Percentiles rank a stretch among this genome's conserved stretches.
Conservation (phyloP, 2,329 filamentous ascomycete species). For the Trichoderma koningiopsis region DNA sequence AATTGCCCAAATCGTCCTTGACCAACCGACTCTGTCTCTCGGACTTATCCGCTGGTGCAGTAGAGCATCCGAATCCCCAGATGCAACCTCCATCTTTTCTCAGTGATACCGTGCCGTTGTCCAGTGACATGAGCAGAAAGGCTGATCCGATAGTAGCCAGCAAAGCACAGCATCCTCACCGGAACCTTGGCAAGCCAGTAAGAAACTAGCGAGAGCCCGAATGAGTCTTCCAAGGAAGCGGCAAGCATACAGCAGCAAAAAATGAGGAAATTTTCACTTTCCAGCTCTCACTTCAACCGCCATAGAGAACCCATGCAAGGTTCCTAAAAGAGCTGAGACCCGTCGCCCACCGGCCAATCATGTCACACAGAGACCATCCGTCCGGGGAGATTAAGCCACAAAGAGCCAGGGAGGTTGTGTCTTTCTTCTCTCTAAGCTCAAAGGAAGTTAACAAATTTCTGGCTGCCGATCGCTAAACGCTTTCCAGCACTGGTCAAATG, state of each 20-base stretch:
- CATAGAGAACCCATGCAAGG: constrained; percentile 1
- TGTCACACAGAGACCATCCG: not conserved
- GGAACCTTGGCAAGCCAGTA: not conserved
- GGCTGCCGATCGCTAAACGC: not conserved
- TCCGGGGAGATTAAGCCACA: constrained; percentile 13
- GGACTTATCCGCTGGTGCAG: constrained; percentile 13
- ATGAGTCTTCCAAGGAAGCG: not conserved
- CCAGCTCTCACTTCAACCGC: constrained; percentile 2
- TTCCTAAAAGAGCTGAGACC: constrained; percentile 17
- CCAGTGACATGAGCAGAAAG: not conserved
- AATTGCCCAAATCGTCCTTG: not conserved
- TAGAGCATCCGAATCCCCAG: not conserved
- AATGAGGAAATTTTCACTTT: not conserved
- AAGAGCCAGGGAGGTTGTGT: not conserved
- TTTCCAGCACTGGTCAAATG: constrained; percentile 11
- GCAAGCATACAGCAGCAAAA: not conserved
- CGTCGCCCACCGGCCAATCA: constrained; percentile 13
- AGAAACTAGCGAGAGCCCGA: not conserved
- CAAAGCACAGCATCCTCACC: not conserved
- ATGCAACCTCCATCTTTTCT: not conserved
- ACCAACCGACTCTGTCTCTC: not conserved
- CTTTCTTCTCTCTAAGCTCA: not conserved
- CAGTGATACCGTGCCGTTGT: not conserved
- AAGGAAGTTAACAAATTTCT: not conserved
- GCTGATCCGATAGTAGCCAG: constrained; percentile 9